phyloP scores from a whole-genome alignment of 2,329 filamentous ascomycete genomes.

The Penicillium sp. region DNA sequence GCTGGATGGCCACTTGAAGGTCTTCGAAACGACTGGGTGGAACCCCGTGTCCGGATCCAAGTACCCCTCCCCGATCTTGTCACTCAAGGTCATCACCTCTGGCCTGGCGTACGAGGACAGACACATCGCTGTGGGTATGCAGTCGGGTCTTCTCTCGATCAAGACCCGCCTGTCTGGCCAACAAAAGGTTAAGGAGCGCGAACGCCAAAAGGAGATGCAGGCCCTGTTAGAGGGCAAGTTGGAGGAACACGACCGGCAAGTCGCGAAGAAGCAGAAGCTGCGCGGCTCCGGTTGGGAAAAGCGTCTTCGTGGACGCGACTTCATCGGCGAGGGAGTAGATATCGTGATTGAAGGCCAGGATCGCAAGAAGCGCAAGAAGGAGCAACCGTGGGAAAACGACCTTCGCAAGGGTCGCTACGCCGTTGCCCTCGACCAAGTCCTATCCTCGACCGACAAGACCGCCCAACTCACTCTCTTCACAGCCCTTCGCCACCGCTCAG shows the following conservation, averaged over 20 bases:
- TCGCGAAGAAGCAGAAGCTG: constrained; percentile 68
- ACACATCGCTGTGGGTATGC: constrained; percentile 92
- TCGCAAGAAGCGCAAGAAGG: constrained; percentile 62
- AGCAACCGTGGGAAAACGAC: constrained; percentile 77
- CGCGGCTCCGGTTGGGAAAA: constrained; percentile 62
- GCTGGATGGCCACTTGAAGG: constrained; percentile 93
- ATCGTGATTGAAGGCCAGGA: constrained; percentile 78
- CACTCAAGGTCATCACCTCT: constrained; percentile 72
- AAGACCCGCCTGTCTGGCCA: constrained; percentile 83
- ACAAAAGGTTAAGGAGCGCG: constrained; percentile 73
- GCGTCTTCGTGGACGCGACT: constrained; percentile 69
- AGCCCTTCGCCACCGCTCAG: constrained; percentile 83
- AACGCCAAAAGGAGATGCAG: constrained; percentile 82
- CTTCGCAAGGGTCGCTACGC: constrained; percentile 77
- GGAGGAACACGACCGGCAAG: constrained; percentile 72
- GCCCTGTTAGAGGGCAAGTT: constrained; percentile 76
- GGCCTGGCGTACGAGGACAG: constrained; percentile 76
- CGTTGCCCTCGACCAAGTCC: constrained; percentile 75
- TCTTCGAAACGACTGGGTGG: constrained; percentile 93
- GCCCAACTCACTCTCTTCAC: constrained; percentile 76
- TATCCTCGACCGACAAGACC: constrained; percentile 62
- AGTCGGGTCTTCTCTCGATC: constrained; percentile 87
- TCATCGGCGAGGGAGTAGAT: constrained; percentile 80
- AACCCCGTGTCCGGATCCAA: constrained; percentile 95
- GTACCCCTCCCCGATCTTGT: constrained; percentile 88